A percentile compares a stretch with the other conserved stretches of the same genome.
Conservation (phyloP, 192 early-diverging fungal species). For the Allomyces macrogynus region DNA sequence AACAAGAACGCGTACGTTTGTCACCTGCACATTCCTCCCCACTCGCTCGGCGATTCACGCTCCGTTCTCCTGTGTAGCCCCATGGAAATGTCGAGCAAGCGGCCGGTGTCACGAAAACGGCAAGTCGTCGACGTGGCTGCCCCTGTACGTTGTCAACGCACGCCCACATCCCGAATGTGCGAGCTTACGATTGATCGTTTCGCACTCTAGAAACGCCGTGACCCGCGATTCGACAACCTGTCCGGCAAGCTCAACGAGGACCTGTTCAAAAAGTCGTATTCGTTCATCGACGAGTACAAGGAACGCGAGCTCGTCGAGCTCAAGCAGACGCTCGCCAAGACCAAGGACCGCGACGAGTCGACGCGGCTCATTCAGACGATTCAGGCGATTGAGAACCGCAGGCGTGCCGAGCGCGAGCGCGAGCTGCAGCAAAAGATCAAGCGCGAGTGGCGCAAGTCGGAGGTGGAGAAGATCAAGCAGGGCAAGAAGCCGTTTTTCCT, state of each 20-base stretch:
- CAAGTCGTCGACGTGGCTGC: conserved; percentile 39
- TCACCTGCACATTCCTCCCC: background rate
- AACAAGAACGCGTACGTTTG: conserved; percentile 8
- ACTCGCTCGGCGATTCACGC: conserved; percentile 10
- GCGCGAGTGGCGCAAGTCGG: conserved; percentile 57
- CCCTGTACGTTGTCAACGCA: conserved; percentile 16
- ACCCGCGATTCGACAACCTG: conserved; percentile 82
- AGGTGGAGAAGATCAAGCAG: conserved; percentile 53
- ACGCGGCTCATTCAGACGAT: conserved; percentile 36
- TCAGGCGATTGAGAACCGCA: conserved; percentile 35
- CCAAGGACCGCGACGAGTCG: conserved; percentile 38
- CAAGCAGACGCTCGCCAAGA: conserved; percentile 36
- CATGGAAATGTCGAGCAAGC: conserved; percentile 56
- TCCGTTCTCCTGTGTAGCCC: conserved; percentile 24
- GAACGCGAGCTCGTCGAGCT: conserved; percentile 51
- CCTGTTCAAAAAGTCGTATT: conserved; percentile 79
- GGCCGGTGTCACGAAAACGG: conserved; percentile 47
- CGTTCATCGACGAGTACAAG: conserved; percentile 64
- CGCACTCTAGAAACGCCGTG: conserved; percentile 44
- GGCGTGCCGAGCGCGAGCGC: conserved; percentile 16
- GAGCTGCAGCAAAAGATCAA: conserved; percentile 39
- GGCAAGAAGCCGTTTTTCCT: conserved; percentile 86
- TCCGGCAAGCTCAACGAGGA: conserved; percentile 80
- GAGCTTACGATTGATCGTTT: background rate
- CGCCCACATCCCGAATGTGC: background rate